These are phyloP conservation scores for Hypoxylon sp. DNA, from an alignment of 2,329 filamentous ascomycete genomes.

Conservation along the genomic window DNA sequence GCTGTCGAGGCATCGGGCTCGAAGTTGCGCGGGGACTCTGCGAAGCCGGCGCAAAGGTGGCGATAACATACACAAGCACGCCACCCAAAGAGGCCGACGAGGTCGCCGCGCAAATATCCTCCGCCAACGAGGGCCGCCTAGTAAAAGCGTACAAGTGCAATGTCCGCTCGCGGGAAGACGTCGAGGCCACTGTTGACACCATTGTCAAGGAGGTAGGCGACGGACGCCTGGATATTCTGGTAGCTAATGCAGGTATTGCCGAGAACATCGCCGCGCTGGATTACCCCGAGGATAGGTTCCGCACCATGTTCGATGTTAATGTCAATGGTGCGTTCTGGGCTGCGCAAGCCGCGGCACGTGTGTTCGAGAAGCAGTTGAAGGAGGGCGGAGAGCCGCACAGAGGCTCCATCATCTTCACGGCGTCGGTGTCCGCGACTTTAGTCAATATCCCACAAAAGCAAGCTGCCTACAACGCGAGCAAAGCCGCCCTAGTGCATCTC, in stretches of 20 bases:
- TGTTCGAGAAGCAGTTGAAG: conserved; percentile 56
- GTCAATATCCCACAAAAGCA: conserved; percentile 60
- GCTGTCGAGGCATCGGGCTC: conserved; percentile 53
- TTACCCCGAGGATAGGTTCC: conserved; percentile 59
- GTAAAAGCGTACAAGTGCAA: conserved; percentile 58
- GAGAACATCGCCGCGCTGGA: conserved; percentile 57
- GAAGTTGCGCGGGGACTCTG: conserved; percentile 52
- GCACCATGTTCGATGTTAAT: conserved; percentile 59
- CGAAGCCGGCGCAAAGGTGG: conserved; percentile 52
- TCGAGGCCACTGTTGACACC: conserved; percentile 54
- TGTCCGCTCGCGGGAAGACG: conserved; percentile 52
- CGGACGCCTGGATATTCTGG: conserved; percentile 58
- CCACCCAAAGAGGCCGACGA: conserved; percentile 47
- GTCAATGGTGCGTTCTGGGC: conserved; percentile 61
- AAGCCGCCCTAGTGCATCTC: conserved; percentile 60
- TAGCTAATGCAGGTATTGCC: conserved; percentile 61
- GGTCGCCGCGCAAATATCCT: conserved; percentile 48
- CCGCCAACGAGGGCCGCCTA: conserved; percentile 38
- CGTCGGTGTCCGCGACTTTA: conserved; percentile 58
- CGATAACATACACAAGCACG: conserved; percentile 55
- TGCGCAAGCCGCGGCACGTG: conserved; percentile 59
- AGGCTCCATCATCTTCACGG: conserved; percentile 60
- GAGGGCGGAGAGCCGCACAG: conserved; percentile 49
- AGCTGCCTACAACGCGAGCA: conserved; percentile 61
- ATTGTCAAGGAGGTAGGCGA: conserved; percentile 58